These are phyloP conservation scores for Microdochium bolleyi DNA, from an alignment of 2,329 filamentous ascomycete genomes.

Conservation along the genomic window DNA sequence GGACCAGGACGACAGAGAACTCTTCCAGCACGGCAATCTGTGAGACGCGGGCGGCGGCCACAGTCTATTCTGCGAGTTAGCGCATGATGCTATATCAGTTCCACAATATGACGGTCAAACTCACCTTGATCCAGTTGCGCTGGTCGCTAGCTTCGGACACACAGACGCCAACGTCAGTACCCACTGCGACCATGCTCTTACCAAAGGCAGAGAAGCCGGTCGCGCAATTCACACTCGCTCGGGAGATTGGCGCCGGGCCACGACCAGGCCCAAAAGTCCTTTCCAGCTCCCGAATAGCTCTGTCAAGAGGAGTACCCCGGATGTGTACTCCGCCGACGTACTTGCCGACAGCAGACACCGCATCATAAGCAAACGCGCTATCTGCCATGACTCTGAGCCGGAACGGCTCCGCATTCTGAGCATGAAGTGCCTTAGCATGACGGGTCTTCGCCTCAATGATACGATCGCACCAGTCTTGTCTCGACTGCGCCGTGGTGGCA, in stretches of 20 bases:
- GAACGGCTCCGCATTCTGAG: slow-evolving; percentile 95
- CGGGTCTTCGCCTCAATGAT: slow-evolving; percentile 93
- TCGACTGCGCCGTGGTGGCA: slow-evolving; percentile 64
- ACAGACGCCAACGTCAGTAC: slow-evolving; percentile 90
- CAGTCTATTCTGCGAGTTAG: slow-evolving; percentile 46
- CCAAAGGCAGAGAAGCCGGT: slow-evolving; percentile 81
- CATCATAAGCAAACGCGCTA: slow-evolving; percentile 78
- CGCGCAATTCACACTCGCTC: slow-evolving; percentile 84
- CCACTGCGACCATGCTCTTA: slow-evolving; percentile 83
- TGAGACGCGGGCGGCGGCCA: slow-evolving; percentile 69
- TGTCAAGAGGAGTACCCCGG: slow-evolving; percentile 82
- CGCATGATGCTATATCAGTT: slow-evolving; percentile 2
- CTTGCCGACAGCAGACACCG: slow-evolving; percentile 48
- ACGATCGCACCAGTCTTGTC: slow-evolving; percentile 85
- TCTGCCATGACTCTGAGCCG: slow-evolving; percentile 86
- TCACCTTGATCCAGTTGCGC: slow-evolving; percentile 81
- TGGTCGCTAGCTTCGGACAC: slow-evolving; percentile 84
- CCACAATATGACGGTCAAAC: slow-evolving; percentile 19
- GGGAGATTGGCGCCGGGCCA: slow-evolving; percentile 70
- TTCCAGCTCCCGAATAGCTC: slow-evolving; percentile 85
- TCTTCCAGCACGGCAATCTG: slow-evolving; percentile 94
- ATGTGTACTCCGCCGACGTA: slow-evolving; percentile 62
- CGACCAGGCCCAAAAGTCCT: slow-evolving; percentile 62
- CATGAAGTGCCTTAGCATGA: slow-evolving; percentile 79
- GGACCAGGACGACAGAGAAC: slow-evolving; percentile 85